phyloP scores from a whole-genome alignment of 2,329 filamentous ascomycete genomes.

The Curvularia sp. region DNA sequence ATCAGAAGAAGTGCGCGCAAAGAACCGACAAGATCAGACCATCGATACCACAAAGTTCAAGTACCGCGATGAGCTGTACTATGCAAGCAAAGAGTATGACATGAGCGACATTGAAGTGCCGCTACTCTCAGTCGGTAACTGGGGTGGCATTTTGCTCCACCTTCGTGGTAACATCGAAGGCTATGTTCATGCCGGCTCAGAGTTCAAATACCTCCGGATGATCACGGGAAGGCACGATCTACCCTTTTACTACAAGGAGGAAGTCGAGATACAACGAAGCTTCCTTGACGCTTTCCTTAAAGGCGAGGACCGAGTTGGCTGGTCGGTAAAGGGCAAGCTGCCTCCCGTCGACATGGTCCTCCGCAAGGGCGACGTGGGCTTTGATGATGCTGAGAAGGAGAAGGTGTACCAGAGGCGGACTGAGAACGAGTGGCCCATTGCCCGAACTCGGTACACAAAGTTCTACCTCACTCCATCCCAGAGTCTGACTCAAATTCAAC shows the following conservation, averaged over 20 bases:
- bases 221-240: constrained; percentile 75
- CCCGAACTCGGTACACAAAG: constrained; percentile 68
- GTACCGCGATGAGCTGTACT: constrained; percentile 70
- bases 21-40: constrained; percentile 54
- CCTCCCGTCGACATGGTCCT: constrained; percentile 67
- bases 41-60: constrained; percentile 51
- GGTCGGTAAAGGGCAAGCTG: constrained; percentile 64
- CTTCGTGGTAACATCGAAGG: constrained; percentile 73
- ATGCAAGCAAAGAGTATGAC: constrained; percentile 69
- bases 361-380: constrained; percentile 70
- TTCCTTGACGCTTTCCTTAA: constrained; percentile 77
- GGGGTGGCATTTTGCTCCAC: constrained; percentile 74
- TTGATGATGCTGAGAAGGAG: constrained; percentile 69
- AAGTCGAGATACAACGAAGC: constrained; percentile 70
- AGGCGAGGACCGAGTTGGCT: constrained; percentile 67
- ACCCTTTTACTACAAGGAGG: constrained; percentile 74
- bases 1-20: constrained; percentile 58
- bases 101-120: constrained; percentile 72
- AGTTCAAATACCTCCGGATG: constrained; percentile 72
- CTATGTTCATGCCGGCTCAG: constrained; percentile 67
- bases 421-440: constrained; percentile 71
- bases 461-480: constrained; percentile 64
- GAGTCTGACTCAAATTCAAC: constrained; percentile 49
- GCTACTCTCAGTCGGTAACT: constrained; percentile 71
- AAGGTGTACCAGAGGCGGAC: constrained; percentile 61